Percentiles rank a stretch among this genome's conserved stretches.
These are phyloP conservation scores for Microbotryomycetes sp. DNA, from an alignment of 1,284 basidiomycete genomes.

Conservation along the genomic window DNA sequence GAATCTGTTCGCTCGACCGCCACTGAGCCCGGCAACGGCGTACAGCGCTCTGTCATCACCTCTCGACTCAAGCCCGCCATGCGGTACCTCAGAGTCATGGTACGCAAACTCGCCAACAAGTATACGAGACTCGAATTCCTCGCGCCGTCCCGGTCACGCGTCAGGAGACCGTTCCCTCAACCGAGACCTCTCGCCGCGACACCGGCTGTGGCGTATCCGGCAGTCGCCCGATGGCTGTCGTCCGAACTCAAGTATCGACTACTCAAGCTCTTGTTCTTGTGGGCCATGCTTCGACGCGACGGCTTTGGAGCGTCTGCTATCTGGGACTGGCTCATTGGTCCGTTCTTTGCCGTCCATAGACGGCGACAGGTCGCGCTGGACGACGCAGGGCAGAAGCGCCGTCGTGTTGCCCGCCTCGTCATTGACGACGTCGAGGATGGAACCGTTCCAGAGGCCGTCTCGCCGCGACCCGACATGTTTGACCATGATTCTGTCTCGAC, in stretches of 20 bases:
- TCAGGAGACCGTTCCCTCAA: neutral
- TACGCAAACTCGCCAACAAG: neutral
- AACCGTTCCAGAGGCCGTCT: neutral
- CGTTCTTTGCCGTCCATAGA: neutral
- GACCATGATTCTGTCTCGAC: neutral
- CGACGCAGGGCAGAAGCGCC: neutral
- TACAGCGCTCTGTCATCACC: neutral
- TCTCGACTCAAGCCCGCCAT: neutral
- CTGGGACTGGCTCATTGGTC: neutral
- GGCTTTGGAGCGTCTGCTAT: neutral
- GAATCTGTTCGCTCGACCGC: neutral
- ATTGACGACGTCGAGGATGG: neutral
- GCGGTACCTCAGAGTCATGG: neutral
- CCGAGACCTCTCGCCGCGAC: neutral
- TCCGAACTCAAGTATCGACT: neutral
- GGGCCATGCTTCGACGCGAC: neutral
- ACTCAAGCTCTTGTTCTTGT: neutral
- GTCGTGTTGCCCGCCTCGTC: neutral
- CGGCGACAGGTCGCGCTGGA: neutral
- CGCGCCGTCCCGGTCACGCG: neutral
- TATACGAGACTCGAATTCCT: neutral
- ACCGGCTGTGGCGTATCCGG: too few species aligned
- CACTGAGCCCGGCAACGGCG: neutral
- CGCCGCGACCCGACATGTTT: neutral
- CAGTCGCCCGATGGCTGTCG: neutral